Conservation (phyloP, 1,284 basidiomycete genomes). For the Irpex lacteus region DNA sequence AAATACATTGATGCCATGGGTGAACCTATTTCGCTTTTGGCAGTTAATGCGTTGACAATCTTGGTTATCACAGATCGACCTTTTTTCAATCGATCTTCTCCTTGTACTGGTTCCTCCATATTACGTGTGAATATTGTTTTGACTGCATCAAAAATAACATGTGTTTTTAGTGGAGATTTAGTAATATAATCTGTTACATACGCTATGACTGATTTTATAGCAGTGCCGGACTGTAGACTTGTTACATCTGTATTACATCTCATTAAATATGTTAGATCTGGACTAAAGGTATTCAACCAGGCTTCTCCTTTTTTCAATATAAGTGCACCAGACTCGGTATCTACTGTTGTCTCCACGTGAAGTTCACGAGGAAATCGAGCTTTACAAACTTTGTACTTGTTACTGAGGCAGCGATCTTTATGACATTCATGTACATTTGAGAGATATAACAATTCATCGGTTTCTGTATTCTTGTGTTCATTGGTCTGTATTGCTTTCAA, state of each 20-base stretch:
- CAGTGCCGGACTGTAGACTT: too few relatives aligned
- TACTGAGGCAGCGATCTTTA: too few relatives aligned
- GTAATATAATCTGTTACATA: slow-evolving; percentile 9
- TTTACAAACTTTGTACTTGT: slow-evolving; percentile 19
- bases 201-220: not conserved
- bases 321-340: slow-evolving; percentile 27
- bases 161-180: not conserved
- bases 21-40: slow-evolving; percentile 8
- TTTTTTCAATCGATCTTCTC: slow-evolving; percentile 1
- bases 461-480: slow-evolving; percentile 3
- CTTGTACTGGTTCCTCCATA: slow-evolving; percentile 12
- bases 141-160: slow-evolving; percentile 31
- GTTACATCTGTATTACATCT: too few relatives aligned
- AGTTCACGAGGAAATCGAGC: slow-evolving; percentile 29
- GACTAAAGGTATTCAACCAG: not conserved
- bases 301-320: slow-evolving; percentile 26
- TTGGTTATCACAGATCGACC: not conserved
- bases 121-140: slow-evolving; percentile 24
- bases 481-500: too few relatives aligned
- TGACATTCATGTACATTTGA: slow-evolving; percentile 1
- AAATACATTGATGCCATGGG: slow-evolving; percentile 12
- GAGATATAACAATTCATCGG: not conserved
- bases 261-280: slow-evolving; percentile 1
- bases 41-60: slow-evolving; percentile 2
- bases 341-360: slow-evolving; percentile 19